Percentiles rank a stretch among this genome's conserved stretches.
phyloP scores from a whole-genome alignment of 441 rosid species.

The Syzygium malaccense region DNA sequence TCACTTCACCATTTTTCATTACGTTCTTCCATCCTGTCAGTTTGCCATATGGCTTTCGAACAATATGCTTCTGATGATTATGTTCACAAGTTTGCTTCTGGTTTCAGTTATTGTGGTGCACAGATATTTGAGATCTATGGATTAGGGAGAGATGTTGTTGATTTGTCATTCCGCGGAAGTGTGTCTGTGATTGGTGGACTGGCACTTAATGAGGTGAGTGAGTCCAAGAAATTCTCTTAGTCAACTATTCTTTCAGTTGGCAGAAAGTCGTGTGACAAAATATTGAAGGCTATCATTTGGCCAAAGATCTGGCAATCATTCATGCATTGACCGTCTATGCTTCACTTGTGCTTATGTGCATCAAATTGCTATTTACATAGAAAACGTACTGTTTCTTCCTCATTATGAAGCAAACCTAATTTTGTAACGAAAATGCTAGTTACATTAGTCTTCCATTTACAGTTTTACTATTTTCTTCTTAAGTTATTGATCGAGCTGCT shows the following conservation, averaged over 20 bases:
- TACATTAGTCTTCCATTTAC: background rate
- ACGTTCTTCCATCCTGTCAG: background rate
- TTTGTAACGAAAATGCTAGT: background rate
- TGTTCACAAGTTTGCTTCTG: conserved; percentile 16
- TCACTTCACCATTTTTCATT: background rate
- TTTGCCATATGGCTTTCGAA: background rate
- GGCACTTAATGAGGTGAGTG: conserved; percentile 82
- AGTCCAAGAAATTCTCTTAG: background rate
- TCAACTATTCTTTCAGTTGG: background rate
- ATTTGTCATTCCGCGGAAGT: conserved; percentile 88
- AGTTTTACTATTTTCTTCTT: background rate
- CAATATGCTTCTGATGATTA: background rate
- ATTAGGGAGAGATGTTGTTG: conserved; percentile 77
- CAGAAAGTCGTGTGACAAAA: background rate
- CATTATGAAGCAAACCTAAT: background rate
- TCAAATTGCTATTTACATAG: background rate
- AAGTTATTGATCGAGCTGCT: background rate
- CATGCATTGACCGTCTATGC: background rate
- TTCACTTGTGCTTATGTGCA: background rate
- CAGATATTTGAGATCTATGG: conserved; percentile 99
- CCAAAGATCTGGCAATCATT: background rate
- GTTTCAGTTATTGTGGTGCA: conserved; percentile 91
- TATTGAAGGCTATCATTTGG: background rate
- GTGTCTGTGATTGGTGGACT: conserved; percentile 82
- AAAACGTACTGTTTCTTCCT: background rate